phyloP scores from a whole-genome alignment of 768 basidiomycete species.

The Termitomyces sp. region DNA sequence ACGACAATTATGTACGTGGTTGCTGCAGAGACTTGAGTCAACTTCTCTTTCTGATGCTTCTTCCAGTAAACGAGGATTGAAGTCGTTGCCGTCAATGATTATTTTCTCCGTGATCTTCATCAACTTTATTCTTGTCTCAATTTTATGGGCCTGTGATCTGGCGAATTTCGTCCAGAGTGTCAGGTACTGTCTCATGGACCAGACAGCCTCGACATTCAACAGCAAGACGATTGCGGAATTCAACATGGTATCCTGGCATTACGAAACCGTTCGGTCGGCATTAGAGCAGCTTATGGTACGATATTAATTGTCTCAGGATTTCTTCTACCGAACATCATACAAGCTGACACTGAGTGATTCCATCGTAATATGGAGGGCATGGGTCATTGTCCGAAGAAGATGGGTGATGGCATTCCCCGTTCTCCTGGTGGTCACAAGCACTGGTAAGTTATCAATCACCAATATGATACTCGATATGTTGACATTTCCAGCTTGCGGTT shows the following conservation, averaged over 20 bases:
- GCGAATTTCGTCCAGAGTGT: background rate
- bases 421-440: background rate
- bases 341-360: background rate
- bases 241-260: background rate
- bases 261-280: background rate
- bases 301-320: background rate
- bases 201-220: background rate
- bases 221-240: background rate
- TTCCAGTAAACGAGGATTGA: background rate
- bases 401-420: background rate
- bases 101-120: background rate
- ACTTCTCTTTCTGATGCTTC: background rate
- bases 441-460: background rate
- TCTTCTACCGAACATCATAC: background rate
- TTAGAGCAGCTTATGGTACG: background rate
- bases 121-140: background rate
- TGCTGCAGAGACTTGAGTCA: background rate
- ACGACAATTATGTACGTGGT: background rate
- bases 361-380: background rate
- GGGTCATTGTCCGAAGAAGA: background rate
- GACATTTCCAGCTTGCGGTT: background rate
- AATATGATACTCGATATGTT: background rate
- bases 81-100: background rate
- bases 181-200: background rate
- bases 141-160: background rate